Evolutionary conservation across 345 rosid species (phyloP).

Genomic region (Luvunga scandens): DNA sequence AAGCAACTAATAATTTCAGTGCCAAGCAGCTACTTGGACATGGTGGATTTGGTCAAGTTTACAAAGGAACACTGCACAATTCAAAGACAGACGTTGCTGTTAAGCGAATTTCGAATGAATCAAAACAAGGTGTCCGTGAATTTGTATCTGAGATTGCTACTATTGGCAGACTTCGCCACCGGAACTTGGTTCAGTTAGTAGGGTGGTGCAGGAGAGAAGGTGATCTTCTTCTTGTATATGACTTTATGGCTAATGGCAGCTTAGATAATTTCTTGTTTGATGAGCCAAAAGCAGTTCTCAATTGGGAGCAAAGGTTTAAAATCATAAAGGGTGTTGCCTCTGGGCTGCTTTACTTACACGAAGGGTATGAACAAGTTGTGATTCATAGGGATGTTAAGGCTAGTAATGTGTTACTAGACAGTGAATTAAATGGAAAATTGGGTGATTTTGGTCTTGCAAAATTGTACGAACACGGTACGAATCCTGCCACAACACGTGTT

Average conservation of each 20-base stretch:
- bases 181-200: conserved; percentile 75
- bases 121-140: conserved; percentile 82
- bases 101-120: conserved; percentile 71
- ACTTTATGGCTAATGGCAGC: conserved; percentile 92
- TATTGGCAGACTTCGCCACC: conserved; percentile 88
- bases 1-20: conserved; percentile 67
- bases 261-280: conserved; percentile 74
- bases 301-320: conserved; percentile 76
- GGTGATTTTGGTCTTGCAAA: conserved; percentile 94
- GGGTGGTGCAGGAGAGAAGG: conserved; percentile 79
- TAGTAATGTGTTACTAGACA: conserved; percentile 74
- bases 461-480: conserved; percentile 74
- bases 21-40: conserved; percentile 65
- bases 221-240: conserved; percentile 79
- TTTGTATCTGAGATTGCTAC: conserved; percentile 82
- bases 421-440: conserved; percentile 71
- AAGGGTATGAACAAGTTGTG: conserved; percentile 87
- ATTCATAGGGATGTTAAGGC: conserved; percentile 89
- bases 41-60: conserved; percentile 88
- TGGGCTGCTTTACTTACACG: conserved; percentile 80
- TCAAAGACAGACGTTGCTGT: conserved; percentile 66
- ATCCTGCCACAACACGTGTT: conserved; percentile 78
- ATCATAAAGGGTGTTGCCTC: conserved; percentile 74
- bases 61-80: conserved; percentile 55
- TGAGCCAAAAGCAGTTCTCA: conserved; percentile 41